Base-by-base conservation (phyloP, 805 yeast genomes). In the Ogataea wickerhamii region DNA sequence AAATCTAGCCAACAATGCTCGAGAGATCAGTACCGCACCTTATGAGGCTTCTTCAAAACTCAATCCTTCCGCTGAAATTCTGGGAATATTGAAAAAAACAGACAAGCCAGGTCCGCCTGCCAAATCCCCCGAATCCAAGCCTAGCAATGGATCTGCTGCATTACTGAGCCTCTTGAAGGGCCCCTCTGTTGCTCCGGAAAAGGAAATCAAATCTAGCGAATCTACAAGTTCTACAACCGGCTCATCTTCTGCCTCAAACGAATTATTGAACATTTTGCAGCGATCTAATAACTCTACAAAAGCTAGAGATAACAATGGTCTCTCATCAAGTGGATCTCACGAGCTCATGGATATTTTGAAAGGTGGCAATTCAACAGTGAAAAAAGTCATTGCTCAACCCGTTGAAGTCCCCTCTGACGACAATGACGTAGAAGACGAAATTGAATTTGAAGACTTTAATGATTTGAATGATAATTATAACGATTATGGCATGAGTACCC, bases 371-470 rank as follows among this genome's bases (percentile, higher is more conserved):
- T 24, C 27, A 13, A 14, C 19, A 12, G 18, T 32, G 17, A 21
- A 34, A 18, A 28, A 36, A 14, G n/a, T n/a, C 19, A 7, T 36
- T 12, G 26, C 11, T 23, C 8, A 6, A 10, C 14, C 13, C 12
- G 24, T 28, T 6, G 11, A 29, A 7, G 11, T 14, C 16, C 36
- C 20, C 14, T 26, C 34, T 14, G 35, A n/a, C 6, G 33, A 17
- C 26, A 14, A 28, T 1, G 43, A 37, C 4, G 40, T 37, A 1
- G 33, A 32, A 7, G 49, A 42, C 6, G 48, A 49, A 18, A 25
- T 37, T 7, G 47, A 53, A 14, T 41, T 46, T 17, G 52, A 52
- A 20, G 58, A 53, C 35, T 48, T 48, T 32, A 56, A 53, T 20
- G 55, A 53, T 14, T 30, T 49, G 28, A 42, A 49, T 34, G 51